Base-by-base conservation (phyloP, 23 red algal genomes). In the Cyanidioschyzon merolae region DNA sequence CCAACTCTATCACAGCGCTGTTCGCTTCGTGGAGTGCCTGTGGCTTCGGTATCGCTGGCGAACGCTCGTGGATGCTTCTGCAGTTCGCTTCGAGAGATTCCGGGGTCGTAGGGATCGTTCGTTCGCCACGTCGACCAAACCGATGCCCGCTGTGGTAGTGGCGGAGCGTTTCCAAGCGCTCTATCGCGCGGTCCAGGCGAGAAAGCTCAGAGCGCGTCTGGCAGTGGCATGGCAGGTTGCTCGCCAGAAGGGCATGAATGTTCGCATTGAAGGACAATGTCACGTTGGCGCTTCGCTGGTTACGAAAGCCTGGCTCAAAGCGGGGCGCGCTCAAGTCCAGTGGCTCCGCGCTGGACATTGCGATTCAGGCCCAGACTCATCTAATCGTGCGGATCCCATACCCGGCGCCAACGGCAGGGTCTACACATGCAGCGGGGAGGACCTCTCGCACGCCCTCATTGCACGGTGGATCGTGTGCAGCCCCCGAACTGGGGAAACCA, bases 381-480 rank as follows among this genome's bases (percentile, higher is more conserved):
- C 16, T 7, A 7, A 15, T 35, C 21, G 16, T 3, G 12, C 7
- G 63, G 63, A 71, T 7, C 63, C 63, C 7, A 71, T 71, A 17
- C 63, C 63, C 2, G 63, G 63, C 16, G 63, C 63, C 63, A 25
- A 15, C 12, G 7, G 30, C n/a, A 7, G 63, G 2, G 30, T 71
- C 32, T 71, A 71, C 63, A 27, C 30, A 32, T 35, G n/a, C 63
- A 71, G n/a, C 32, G 63, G 63, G 2, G 32, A 71, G 29, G 63
- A 71, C 30, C 63, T 71, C n/a, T 71, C 63, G 63, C 12, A 35
- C 2, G 29, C 32, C 2, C 32, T 71, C n/a, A 12, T 35, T 7
- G 63, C 30, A 7, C 63, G 63, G 16, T 71, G 63, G 63, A 71
- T 27, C 7, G 63, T 71, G 63, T 27, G 63, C 12, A 71, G 63